A percentile compares a stretch with the other conserved stretches of the same genome.
These are phyloP conservation scores for Aegilops speltoides DNA, from an alignment of 176 grass and related monocot species.

Conservation along the genomic window DNA sequence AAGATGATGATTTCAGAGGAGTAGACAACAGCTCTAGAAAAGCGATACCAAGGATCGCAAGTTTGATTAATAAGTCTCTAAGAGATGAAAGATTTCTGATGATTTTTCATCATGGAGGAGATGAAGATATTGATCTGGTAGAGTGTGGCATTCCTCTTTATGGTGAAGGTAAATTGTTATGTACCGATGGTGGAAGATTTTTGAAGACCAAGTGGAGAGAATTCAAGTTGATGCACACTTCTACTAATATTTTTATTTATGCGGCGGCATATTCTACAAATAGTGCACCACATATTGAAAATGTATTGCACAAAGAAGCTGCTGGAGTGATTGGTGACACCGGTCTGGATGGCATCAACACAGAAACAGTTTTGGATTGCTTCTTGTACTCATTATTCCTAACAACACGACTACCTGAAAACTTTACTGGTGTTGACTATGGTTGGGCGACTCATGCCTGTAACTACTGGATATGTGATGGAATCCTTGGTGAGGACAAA, in stretches of 20 bases:
- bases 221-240: too few relatives aligned
- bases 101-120: background rate
- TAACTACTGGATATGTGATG: constrained; percentile 28
- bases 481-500: background rate
- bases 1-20: background rate
- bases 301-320: background rate
- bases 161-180: background rate
- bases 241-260: background rate
- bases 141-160: background rate
- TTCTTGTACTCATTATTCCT: background rate
- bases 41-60: background rate
- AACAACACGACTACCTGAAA: background rate
- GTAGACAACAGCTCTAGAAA: background rate
- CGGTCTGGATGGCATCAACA: background rate
- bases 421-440: background rate
- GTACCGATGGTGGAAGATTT: background rate
- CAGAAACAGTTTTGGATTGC: background rate
- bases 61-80: background rate
- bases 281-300: too few relatives aligned
- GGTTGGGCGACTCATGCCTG: background rate
- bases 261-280: too few relatives aligned
- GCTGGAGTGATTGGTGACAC: background rate
- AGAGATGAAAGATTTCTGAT: background rate
- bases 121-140: background rate
- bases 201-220: too few relatives aligned